Base-by-base conservation (phyloP, 495 filamentous ascomycete genomes). In the Annulohypoxylon stygium region DNA sequence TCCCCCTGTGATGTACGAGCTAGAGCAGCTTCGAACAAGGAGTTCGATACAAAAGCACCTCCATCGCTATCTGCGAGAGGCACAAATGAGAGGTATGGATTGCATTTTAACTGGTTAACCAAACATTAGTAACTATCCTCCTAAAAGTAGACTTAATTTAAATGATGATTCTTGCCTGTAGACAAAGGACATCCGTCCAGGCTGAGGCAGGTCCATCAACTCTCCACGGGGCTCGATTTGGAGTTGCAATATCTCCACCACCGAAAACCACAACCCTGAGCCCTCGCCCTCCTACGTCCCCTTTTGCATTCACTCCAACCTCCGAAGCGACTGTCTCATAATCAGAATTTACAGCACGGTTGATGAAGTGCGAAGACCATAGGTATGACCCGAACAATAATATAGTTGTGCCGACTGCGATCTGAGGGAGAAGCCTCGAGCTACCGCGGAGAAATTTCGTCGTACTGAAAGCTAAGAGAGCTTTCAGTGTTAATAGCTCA, bases 241-340 rank as follows among this genome's bases (percentile, higher is more conserved):
- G 73, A 3, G 73, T 78, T 23, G 78, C 77, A 26, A 80, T 55
- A 63, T 79, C 78, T n/a, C 76, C 75, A 16, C 71, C 78, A 4
- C 78, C 78, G 70, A 79, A 80, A 12, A 79, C 79, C 5, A 81
- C 71, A 34, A 80, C 65, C 58, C 79, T 78, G 61, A 79, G 57
- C 2, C 73, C 70, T 9, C 12, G 39, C 1, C 67, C 71, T 4
- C 30, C 58, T 8, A 14, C 14, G 8, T 54, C 45, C 16, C 6
- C 26, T 14, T 55, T 61, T 45, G 45, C 66, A 7, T 16, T 16
- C 45, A 69, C 62, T 37, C 65, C 73, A 71, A 53, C 36, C 58
- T 70, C 58, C 79, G 78, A 64, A 55, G 58, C 6, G 51, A 41
- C 12, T 25, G 53, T 55, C 1, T 25, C 8, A 58, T 69, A 60